These are phyloP conservation scores for Prinsepia uniflora DNA, from an alignment of 306 rosid genomes.

Conservation along the genomic window DNA sequence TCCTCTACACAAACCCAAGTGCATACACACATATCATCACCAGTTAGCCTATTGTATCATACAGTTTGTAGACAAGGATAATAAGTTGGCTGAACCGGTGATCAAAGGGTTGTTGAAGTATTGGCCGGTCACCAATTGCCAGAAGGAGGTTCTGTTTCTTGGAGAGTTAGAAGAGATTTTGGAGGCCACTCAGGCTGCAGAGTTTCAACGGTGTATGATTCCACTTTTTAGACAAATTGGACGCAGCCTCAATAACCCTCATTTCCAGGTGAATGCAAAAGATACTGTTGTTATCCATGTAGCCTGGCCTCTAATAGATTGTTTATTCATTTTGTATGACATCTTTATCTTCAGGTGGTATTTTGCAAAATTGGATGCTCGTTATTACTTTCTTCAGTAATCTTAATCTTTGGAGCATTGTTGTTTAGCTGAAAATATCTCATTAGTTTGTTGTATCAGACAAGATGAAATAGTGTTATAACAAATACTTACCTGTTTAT, in stretches of 20 bases:
- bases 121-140: conserved; percentile 71
- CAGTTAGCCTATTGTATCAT: conserved; percentile 55
- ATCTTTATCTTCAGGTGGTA: not conserved
- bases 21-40: conserved; percentile 40
- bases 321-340: not conserved
- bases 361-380: not conserved
- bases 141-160: conserved; percentile 71
- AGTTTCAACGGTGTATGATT: conserved; percentile 44
- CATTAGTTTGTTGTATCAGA: not conserved
- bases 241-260: conserved; percentile 65
- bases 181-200: conserved; percentile 44
- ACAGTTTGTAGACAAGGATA: conserved; percentile 72
- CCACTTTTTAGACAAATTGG: conserved; percentile 60
- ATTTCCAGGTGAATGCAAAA: conserved; percentile 51
- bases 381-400: not conserved
- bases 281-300: not conserved
- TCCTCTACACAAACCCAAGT: conserved; percentile 66
- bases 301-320: not conserved
- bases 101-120: conserved; percentile 63
- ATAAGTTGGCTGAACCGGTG: conserved; percentile 56
- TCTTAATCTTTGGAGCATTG: not conserved
- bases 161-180: conserved; percentile 60
- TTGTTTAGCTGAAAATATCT: not conserved
- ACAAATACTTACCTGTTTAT: not conserved
- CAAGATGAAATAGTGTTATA: not conserved